Evolutionary conservation across 805 yeast genomes (phyloP), one percentile per base, ranked within the genome.

Genomic region (Candida verbasci): DNA sequence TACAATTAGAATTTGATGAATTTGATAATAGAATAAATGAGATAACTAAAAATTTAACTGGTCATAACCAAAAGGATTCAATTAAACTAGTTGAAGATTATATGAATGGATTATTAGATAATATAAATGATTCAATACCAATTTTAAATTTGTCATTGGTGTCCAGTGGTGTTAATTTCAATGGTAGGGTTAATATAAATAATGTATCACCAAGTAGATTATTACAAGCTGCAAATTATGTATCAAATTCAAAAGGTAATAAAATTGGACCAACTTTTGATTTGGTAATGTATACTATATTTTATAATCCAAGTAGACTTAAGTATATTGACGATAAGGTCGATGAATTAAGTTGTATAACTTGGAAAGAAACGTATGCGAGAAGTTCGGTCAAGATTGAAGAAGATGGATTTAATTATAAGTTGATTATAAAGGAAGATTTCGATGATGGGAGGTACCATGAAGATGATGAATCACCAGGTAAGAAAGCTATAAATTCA

Each of bases 341-440:
- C 9, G 46, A 42, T 34, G 45, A 44, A n/a, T 40, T 55, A 18
- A 62, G 62, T 9, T 70, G 73, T 36, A 68, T 84, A 2, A 65
- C 75, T 2, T 85, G 94, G 94, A 81, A 80, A 44, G 94, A 85
- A 45, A 80, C 79, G 33, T 74, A 66, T 56, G 80, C 86, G 12
- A 68, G 76, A 38, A 74, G 82, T 23, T 49, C 54, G 37, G 73
- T 77, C 0, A 57, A 56, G 24, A 46, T 83, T 3, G 29, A 31
- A 26, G 46, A 34, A 5, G 38, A 40, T 9, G 42, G 48, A 5
- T 80, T 56, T 48, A 35, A 49, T 9, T 82, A 80, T 50, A 55
- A 50, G 4, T 40, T 84, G 12, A 55, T 50, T 8, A 62, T 84
- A 2, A 50, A 49, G 4, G 89, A 85, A 46, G 72, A 70, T 47